These are phyloP conservation scores for Stevia rebaudiana DNA, from an alignment of 140 eudicot genomes.

Conservation along the genomic window DNA sequence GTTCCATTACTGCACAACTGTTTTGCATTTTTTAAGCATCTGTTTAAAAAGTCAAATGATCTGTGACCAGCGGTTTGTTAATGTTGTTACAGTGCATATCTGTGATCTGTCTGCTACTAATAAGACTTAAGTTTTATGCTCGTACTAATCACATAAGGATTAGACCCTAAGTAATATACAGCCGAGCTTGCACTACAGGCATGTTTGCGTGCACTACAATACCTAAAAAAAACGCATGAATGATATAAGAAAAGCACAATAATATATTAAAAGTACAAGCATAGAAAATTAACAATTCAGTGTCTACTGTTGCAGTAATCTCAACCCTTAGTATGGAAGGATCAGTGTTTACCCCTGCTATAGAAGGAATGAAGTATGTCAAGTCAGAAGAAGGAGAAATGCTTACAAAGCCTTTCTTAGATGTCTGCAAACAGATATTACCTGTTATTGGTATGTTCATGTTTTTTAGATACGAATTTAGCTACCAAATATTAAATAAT, in stretches of 20 bases:
- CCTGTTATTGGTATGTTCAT: constrained; percentile 73
- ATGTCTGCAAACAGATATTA: constrained; percentile 84
- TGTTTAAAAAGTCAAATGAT: not conserved
- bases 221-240: too few relatives aligned
- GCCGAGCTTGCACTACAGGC: too few relatives aligned
- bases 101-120: not conserved
- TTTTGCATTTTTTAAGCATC: not conserved
- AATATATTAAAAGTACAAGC: too few relatives aligned
- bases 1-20: not conserved
- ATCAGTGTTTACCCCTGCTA: constrained; percentile 67
- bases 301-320: constrained; percentile 18
- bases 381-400: constrained; percentile 78
- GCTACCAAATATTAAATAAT: not conserved
- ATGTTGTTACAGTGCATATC: not conserved
- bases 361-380: constrained; percentile 85
- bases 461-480: not conserved
- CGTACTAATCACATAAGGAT: not conserved
- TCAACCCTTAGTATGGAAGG: constrained; percentile 55
- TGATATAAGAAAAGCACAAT: too few relatives aligned
- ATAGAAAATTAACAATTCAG: too few relatives aligned
- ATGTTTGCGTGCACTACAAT: too few relatives aligned
- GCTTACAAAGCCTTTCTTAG: constrained; percentile 85
- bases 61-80: constrained; percentile 7
- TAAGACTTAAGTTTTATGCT: not conserved
- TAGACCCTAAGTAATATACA: not conserved